Evolutionary conservation across 768 basidiomycete genomes (phyloP).

Genomic region (Clitopilus passeckerianus): DNA sequence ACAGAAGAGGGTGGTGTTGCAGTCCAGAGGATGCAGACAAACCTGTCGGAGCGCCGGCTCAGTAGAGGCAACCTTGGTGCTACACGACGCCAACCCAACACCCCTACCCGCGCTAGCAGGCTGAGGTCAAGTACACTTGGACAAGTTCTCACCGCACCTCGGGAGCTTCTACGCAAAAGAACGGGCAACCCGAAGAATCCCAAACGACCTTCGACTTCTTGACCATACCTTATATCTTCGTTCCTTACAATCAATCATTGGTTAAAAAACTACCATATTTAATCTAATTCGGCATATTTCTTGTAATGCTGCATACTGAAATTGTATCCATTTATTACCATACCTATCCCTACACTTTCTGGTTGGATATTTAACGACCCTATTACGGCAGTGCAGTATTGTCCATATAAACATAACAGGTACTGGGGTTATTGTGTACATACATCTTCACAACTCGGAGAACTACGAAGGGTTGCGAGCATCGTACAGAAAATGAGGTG

Average conservation of each 20-base stretch:
- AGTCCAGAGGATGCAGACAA: constrained; percentile 77
- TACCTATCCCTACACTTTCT: background rate
- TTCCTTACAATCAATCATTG: background rate
- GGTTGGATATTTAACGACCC: background rate
- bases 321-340: background rate
- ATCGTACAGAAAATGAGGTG: too few relatives aligned
- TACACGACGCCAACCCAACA: background rate
- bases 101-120: background rate
- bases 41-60: constrained; percentile 58
- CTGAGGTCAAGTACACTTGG: background rate
- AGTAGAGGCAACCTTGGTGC: constrained; percentile 19
- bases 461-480: too few relatives aligned
- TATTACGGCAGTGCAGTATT: background rate
- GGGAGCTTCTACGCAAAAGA: background rate
- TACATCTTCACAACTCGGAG: background rate
- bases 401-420: background rate
- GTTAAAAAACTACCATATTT: background rate
- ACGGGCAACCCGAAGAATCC: background rate
- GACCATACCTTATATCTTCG: background rate
- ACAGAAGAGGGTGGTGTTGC: constrained; percentile 86
- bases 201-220: background rate
- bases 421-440: background rate
- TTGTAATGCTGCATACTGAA: background rate
- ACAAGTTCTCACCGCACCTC: background rate
- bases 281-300: background rate